Evolutionary conservation across 1,139 yeast species (phyloP).

Genomic region (Fermentozyma sake): DNA sequence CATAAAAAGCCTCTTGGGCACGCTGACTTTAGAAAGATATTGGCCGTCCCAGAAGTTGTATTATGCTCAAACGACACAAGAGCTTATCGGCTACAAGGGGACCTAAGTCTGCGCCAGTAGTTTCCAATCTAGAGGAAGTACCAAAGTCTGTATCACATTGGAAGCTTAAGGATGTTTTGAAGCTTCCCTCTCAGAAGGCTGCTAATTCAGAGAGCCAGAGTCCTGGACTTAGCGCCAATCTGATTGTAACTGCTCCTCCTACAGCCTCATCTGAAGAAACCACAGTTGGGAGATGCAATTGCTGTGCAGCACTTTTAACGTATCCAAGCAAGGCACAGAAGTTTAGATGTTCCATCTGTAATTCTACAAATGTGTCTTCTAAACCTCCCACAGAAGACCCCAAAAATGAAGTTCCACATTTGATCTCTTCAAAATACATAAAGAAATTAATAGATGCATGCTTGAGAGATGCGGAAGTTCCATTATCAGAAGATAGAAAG

Average conservation of each 20-base stretch:
- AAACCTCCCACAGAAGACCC: constrained; percentile 6
- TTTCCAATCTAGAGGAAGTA: no score
- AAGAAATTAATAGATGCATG: constrained; percentile 26
- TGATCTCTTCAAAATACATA: constrained; percentile 24
- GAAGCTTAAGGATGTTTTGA: no score
- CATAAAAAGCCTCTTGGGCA: no score
- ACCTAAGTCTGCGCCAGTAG: no score
- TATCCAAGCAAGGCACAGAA: constrained; percentile 44
- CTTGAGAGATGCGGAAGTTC: constrained; percentile 13
- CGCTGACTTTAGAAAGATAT: no score
- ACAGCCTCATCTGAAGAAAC: constrained; percentile 1
- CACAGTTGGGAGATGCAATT: constrained; percentile 31
- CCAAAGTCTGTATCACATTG: no score
- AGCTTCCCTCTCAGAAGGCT: no score
- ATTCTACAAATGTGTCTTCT: constrained; percentile 40
- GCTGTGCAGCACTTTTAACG: constrained; percentile 60
- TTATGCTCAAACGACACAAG: no score
- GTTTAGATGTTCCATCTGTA: constrained; percentile 56
- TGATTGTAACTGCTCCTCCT: background rate
- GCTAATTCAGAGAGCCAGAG: no score
- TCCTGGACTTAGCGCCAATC: no score
- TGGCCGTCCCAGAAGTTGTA: no score
- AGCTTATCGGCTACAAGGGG: no score
- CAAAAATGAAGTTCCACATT: constrained; percentile 11
- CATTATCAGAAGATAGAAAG: constrained; percentile 7